Conservation (phyloP, 116 monocot species). For the Trichopus zeylanicus region DNA sequence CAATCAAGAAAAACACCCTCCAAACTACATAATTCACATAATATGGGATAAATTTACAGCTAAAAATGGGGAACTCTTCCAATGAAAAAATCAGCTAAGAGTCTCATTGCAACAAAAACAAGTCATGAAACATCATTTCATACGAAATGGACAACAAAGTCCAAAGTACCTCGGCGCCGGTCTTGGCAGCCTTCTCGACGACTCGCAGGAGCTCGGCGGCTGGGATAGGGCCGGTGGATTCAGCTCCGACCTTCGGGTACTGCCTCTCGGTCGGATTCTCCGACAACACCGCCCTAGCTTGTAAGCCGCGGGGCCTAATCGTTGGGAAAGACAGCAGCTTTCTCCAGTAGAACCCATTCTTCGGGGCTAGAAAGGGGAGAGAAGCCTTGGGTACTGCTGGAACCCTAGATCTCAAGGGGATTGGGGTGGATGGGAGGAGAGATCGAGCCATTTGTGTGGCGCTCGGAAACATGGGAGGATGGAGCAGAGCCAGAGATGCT, state of each 20-base stretch:
- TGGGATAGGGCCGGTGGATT: conserved; percentile 65
- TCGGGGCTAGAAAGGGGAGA: not conserved
- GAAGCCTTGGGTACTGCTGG: not conserved
- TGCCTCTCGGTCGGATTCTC: conserved; percentile 18
- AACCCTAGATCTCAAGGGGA: conserved; percentile 6
- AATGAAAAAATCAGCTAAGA: too few relatives aligned
- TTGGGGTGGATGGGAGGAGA: conserved; percentile 17
- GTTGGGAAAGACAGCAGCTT: not conserved
- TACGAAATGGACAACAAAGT: not conserved
- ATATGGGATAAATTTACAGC: not conserved
- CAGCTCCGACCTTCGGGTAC: conserved; percentile 59
- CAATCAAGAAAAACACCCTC: not conserved
- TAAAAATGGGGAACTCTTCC: too few relatives aligned
- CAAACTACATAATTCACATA: not conserved
- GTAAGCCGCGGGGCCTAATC: not conserved
- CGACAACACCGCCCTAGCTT: conserved; percentile 23
- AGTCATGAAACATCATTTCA: not conserved
- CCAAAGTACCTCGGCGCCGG: conserved; percentile 82
- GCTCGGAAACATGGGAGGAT: too few relatives aligned
- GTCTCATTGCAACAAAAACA: too few relatives aligned
- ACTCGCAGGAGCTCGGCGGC: conserved; percentile 66
- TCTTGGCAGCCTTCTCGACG: conserved; percentile 67
- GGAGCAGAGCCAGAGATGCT: too few relatives aligned
- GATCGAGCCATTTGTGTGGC: conserved; percentile 18
- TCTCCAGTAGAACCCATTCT: not conserved